Percentiles rank a stretch among this genome's conserved stretches.
Evolutionary conservation across 2,329 filamentous ascomycete species (phyloP).

Genomic region (Ascochyta fabae): DNA sequence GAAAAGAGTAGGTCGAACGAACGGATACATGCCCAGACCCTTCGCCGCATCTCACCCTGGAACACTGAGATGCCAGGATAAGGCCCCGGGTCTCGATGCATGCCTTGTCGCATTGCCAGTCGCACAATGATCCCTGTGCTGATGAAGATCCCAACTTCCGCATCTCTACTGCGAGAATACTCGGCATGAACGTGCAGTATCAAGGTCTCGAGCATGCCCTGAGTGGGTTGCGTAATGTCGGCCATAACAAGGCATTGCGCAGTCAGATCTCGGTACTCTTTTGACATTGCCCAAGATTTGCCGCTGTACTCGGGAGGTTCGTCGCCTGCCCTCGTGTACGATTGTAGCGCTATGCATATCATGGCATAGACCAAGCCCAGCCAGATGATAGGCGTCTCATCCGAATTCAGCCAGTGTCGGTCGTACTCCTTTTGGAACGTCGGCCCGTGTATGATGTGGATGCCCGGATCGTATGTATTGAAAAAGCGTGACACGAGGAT

Average conservation of each 20-base stretch:
- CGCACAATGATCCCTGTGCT: constrained; percentile 66
- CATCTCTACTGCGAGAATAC: constrained; percentile 74
- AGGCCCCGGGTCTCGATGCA: constrained; percentile 78
- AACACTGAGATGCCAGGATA: constrained; percentile 76
- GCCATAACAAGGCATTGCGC: constrained; percentile 79
- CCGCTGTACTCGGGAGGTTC: constrained; percentile 80
- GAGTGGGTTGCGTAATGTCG: constrained; percentile 77
- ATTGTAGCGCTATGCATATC: constrained; percentile 77
- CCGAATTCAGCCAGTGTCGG: constrained; percentile 73
- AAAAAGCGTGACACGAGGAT: constrained; percentile 89
- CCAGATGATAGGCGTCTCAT: constrained; percentile 78
- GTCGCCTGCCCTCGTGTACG: constrained; percentile 79
- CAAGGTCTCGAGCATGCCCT: constrained; percentile 80
- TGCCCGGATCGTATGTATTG: constrained; percentile 74
- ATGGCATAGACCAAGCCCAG: constrained; percentile 78
- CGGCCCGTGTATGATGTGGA: constrained; percentile 67
- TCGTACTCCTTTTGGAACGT: constrained; percentile 77
- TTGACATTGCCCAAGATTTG: constrained; percentile 59
- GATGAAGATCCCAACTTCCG: constrained; percentile 71
- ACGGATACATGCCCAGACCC: constrained; percentile 71
- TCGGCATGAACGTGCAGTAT: constrained; percentile 78
- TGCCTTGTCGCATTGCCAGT: constrained; percentile 74
- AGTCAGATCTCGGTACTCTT: constrained; percentile 70
- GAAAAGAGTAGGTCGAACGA: constrained; percentile 80
- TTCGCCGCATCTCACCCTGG: constrained; percentile 73